Percentiles rank a stretch among this genome's conserved stretches.
phyloP scores from a whole-genome alignment of 495 filamentous ascomycete species.

The Umbilicaria muhlenbergii region DNA sequence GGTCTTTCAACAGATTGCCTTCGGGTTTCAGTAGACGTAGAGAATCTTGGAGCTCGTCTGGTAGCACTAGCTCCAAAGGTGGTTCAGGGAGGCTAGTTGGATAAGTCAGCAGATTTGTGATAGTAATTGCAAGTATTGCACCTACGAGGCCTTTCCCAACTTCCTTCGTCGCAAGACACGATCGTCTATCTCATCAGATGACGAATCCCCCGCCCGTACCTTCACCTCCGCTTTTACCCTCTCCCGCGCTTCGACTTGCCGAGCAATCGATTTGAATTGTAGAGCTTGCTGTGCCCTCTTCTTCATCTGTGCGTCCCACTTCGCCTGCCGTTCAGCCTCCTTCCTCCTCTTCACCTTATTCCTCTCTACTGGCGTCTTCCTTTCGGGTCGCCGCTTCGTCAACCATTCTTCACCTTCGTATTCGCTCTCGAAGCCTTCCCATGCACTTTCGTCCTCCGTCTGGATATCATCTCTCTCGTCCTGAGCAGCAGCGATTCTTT shows the following conservation, averaged over 20 bases:
- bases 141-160: constrained; percentile 56
- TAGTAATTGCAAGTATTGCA: constrained; percentile 3
- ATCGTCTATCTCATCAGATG: constrained; percentile 34
- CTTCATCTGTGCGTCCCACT: constrained; percentile 56
- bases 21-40: constrained; percentile 81
- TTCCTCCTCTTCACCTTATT: constrained; percentile 81
- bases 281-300: constrained; percentile 50
- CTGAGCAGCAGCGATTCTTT: constrained; percentile 36
- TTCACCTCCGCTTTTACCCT: constrained; percentile 18
- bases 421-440: constrained; percentile 72
- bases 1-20: constrained; percentile 79
- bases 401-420: constrained; percentile 43
- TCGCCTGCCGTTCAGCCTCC: constrained; percentile 58
- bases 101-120: constrained; percentile 13
- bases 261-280: constrained; percentile 47
- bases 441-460: constrained; percentile 72
- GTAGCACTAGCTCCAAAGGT: constrained; percentile 73
- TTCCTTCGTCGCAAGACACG: constrained; percentile 52
- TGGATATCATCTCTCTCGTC: constrained; percentile 50
- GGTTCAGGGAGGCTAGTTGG: constrained; percentile 50
- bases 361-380: constrained; percentile 73
- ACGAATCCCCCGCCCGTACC: constrained; percentile 35
- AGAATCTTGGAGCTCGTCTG: constrained; percentile 87
- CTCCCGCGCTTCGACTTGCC: constrained; percentile 45
- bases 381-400: constrained; percentile 54